Evolutionary conservation across 2,329 filamentous ascomycete species (phyloP).

Genomic region (Diaporthe batatas): DNA sequence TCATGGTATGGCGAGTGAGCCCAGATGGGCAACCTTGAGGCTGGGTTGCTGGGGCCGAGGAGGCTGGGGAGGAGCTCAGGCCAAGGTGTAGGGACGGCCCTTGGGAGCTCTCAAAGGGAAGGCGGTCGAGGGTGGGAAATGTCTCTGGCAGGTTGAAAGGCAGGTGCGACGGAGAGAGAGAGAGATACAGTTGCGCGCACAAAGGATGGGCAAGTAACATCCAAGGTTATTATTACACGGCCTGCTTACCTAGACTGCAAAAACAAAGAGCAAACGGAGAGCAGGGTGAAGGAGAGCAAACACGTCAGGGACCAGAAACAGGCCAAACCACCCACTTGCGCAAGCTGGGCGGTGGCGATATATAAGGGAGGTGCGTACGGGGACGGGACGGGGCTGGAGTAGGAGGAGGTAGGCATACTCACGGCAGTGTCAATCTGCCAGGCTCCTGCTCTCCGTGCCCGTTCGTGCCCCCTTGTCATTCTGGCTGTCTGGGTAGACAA

Average conservation of each 20-base stretch:
- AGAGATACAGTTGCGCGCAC: background rate
- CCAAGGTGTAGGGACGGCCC: background rate
- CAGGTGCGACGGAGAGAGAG: constrained; percentile 1
- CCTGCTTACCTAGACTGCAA: background rate
- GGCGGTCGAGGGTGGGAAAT: background rate
- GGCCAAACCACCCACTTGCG: background rate
- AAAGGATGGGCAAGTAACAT: constrained; percentile 10
- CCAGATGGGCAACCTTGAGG: background rate
- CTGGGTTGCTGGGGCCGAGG: background rate
- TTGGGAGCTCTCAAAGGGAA: constrained; percentile 7
- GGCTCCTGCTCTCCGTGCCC: constrained; percentile 3
- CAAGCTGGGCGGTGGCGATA: constrained; percentile 26
- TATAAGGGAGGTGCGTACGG: constrained; percentile 26
- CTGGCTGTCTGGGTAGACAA: constrained; percentile 1
- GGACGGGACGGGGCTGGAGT: constrained; percentile 16
- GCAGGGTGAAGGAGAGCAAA: constrained; percentile 4
- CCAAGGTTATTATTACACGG: background rate
- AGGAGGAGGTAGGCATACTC: constrained; percentile 1
- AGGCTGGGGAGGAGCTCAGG: constrained; percentile 18
- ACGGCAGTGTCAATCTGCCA: constrained; percentile 5
- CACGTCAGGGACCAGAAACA: background rate
- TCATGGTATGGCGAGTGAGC: constrained; percentile 45
- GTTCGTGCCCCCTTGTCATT: constrained; percentile 14
- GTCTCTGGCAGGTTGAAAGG: constrained; percentile 1
- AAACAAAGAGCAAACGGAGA: constrained; percentile 15